Evolutionary conservation across 2,329 filamentous ascomycete genomes (phyloP), one percentile per base, ranked within the genome.

Genomic region (Graphilbum ipis-grandicollis): DNA sequence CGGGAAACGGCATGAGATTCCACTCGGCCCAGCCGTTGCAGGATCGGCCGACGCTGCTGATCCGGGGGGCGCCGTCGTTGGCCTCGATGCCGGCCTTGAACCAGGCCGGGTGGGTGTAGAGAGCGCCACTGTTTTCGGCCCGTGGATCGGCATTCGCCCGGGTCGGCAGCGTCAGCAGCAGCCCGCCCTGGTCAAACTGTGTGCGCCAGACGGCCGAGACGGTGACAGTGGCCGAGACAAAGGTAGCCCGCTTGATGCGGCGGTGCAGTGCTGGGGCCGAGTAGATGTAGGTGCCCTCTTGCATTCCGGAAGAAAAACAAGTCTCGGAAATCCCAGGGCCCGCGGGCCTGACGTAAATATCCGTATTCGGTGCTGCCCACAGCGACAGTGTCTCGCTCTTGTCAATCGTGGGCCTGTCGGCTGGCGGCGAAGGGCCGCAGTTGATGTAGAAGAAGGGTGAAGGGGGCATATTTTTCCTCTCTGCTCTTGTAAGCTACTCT

Each of bases 1-100:
- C 29, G 15, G 17, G n/a, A 7, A 31, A 15, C 29, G 29, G 29
- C 29, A 31, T 7, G 4, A 31, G 15, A 12, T 7, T 31, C 29
- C 29, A 31, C 6, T 31, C 29, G n/a, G 15, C n/a, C 29, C 29
- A 31, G 29, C 31, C 31, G 12, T 34, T 35, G 3, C 31, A 36
- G 0, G 34, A 18, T 3, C 36, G 34, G 9, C 33, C 43, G 2
- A 45, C 43, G 2, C 41, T 17, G 31, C 39, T 41, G 31, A 45
- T 21, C 25, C 41, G 40, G 18, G 39, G 41, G 9, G 19, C 8
- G 34, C 38, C 41, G 30, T 45, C 39, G 34, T 40, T 38, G 35
- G 30, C 31, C 31, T 45, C 43, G 38, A 45, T 43, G 26, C 43
- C 43, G 19, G 43, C 43, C 35, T 45, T 45, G 36, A 45, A 18